Percentiles rank a stretch among this genome's conserved stretches.
These are phyloP conservation scores for Aspergillus sclerotialis DNA, from an alignment of 2,329 filamentous ascomycete genomes.

Conservation along the genomic window DNA sequence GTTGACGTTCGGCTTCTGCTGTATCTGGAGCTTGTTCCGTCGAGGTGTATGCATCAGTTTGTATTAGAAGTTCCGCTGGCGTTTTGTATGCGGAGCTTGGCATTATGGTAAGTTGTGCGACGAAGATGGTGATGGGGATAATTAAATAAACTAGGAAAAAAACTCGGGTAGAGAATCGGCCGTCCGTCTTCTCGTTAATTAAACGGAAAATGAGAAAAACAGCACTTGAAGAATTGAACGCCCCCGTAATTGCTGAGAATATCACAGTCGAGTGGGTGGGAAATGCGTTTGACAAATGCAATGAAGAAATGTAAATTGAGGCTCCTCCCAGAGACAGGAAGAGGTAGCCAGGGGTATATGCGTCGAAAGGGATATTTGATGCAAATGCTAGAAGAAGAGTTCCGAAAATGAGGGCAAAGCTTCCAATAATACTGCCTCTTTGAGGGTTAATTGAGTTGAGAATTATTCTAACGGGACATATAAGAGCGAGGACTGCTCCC, in stretches of 20 bases:
- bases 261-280: conserved; percentile 71
- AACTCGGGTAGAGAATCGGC: conserved; percentile 53
- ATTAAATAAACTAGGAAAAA: conserved; percentile 69
- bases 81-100: conserved; percentile 75
- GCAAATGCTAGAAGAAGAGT: conserved; percentile 66
- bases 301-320: conserved; percentile 75
- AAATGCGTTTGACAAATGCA: conserved; percentile 80
- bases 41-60: conserved; percentile 56
- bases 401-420: conserved; percentile 62
- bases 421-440: conserved; percentile 65
- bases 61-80: conserved; percentile 70
- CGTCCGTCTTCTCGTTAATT: conserved; percentile 54
- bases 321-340: conserved; percentile 72
- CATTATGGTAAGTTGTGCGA: conserved; percentile 64
- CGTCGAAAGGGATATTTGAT: conserved; percentile 61
- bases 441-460: conserved; percentile 77
- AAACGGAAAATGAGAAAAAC: conserved; percentile 69
- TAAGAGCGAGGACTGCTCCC: no score
- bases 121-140: conserved; percentile 60
- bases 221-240: conserved; percentile 76
- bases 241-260: conserved; percentile 69
- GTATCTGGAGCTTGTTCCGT: no score
- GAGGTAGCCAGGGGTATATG: conserved; percentile 65
- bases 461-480: no score
- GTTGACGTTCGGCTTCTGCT: no score